A percentile compares a stretch with the other conserved stretches of the same genome.
phyloP scores from a whole-genome alignment of 2,329 filamentous ascomycete genomes.

The Pseudogymnoascus sp. region DNA sequence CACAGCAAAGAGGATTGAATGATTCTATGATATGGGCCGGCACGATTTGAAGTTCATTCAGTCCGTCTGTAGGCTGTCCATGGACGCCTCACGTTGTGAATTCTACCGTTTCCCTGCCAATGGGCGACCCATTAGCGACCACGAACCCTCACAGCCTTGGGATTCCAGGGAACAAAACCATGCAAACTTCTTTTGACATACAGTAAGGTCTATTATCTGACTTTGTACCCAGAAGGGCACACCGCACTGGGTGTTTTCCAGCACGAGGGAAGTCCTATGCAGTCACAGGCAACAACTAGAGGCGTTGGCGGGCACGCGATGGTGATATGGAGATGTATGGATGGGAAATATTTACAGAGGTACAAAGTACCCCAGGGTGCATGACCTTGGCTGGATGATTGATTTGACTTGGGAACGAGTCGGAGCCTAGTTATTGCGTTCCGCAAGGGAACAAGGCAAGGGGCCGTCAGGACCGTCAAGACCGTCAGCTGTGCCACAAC shows the following conservation, averaged over 20 bases:
- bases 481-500: conserved; percentile 2
- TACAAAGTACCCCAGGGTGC: conserved; percentile 4
- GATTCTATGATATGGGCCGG: not conserved
- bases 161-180: not conserved
- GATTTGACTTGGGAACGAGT: not conserved
- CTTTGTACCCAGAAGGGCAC: not conserved
- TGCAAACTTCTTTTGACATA: not conserved
- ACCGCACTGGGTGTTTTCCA: not conserved
- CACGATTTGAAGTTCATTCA: conserved; percentile 2
- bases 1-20: not conserved
- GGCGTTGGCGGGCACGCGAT: conserved; percentile 5
- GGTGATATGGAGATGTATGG: conserved; percentile 4
- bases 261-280: not conserved
- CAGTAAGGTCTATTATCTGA: not conserved
- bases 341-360: conserved; percentile 7
- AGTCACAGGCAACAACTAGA: conserved; percentile 5
- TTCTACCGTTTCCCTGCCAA: conserved; percentile 8
- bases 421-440: conserved; percentile 3
- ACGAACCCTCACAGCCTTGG: conserved; percentile 7
- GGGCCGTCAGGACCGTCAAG: not conserved
- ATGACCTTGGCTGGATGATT: conserved; percentile 7
- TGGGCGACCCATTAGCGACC: conserved; percentile 7
- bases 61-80: conserved; percentile 1
- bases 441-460: conserved; percentile 1
- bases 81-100: conserved; percentile 6